phyloP scores from a whole-genome alignment of 2,329 filamentous ascomycete genomes.

The Phaeosphaeriaceae sp. region DNA sequence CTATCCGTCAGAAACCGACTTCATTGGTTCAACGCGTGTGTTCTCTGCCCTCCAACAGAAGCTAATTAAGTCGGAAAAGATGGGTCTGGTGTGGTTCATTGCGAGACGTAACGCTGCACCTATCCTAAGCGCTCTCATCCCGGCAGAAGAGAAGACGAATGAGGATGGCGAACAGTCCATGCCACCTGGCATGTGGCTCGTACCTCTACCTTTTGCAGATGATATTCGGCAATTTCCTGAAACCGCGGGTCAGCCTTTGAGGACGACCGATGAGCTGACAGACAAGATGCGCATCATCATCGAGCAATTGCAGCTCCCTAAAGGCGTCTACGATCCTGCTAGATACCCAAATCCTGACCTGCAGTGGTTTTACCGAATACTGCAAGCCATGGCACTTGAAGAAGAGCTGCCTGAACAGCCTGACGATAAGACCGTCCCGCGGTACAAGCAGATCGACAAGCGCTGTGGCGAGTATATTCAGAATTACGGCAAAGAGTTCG shows the following conservation, averaged over 20 bases:
- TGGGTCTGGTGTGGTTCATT: constrained; percentile 90
- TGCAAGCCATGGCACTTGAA: constrained; percentile 89
- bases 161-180: constrained; percentile 71
- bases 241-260: constrained; percentile 54
- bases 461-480: constrained; percentile 79
- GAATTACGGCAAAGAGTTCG: constrained; percentile 76
- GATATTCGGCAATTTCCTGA: constrained; percentile 81
- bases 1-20: constrained; percentile 90
- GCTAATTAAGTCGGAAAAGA: constrained; percentile 77
- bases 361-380: constrained; percentile 96
- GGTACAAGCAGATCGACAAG: constrained; percentile 85
- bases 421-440: constrained; percentile 83
- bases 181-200: constrained; percentile 87
- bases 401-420: constrained; percentile 81
- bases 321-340: constrained; percentile 79
- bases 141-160: constrained; percentile 71
- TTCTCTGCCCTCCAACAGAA: constrained; percentile 93
- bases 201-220: constrained; percentile 86
- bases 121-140: constrained; percentile 79
- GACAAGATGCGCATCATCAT: constrained; percentile 84
- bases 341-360: constrained; percentile 92
- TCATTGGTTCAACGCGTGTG: constrained; percentile 87
- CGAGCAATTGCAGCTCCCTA: constrained; percentile 87
- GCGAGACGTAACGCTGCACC: constrained; percentile 81
- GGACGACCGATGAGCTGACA: constrained; percentile 70